phyloP scores from a whole-genome alignment of 805 yeast genomes.

The Cyberlindnera xylosilytica region DNA sequence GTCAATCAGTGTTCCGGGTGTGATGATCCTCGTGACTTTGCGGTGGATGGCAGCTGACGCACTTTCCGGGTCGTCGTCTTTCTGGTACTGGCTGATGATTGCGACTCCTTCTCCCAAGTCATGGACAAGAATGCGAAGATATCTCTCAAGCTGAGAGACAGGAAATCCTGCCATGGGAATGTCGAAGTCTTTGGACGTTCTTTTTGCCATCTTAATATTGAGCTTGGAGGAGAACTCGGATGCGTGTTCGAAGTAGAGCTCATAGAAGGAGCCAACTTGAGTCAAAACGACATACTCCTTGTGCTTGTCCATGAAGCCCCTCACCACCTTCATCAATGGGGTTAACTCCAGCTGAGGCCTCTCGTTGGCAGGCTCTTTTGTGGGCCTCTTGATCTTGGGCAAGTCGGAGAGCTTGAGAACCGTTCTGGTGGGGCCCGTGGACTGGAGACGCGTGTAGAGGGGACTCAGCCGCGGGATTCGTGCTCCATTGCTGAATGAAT shows the following conservation, averaged over 20 bases:
- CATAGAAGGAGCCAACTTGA: conserved; percentile 87
- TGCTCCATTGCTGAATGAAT: too few species aligned
- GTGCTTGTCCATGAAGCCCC: conserved; percentile 41
- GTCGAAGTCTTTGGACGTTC: conserved; percentile 39
- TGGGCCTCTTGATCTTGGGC: conserved; percentile 2
- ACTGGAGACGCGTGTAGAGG: neutral
- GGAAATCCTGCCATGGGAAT: conserved; percentile 95
- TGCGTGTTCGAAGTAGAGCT: conserved; percentile 88
- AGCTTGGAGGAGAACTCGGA: conserved; percentile 63
- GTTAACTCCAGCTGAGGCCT: conserved; percentile 27
- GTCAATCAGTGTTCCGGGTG: conserved; percentile 91
- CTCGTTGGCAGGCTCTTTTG: neutral
- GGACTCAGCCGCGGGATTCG: neutral
- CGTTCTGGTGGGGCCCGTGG: conserved; percentile 2
- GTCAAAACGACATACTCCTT: conserved; percentile 60
- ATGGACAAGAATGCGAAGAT: conserved; percentile 69
- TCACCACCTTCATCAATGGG: conserved; percentile 34
- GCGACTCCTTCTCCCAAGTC: conserved; percentile 73
- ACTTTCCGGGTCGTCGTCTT: conserved; percentile 26
- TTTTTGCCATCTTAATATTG: conserved; percentile 67
- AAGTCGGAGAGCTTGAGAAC: conserved; percentile 9
- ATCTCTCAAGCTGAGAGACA: conserved; percentile 61
- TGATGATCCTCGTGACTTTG: conserved; percentile 72
- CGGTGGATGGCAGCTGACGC: conserved; percentile 48
- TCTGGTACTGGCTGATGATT: conserved; percentile 64